phyloP scores from a whole-genome alignment of 352 stramenopile species.

The Thalassiosira oceanica region DNA sequence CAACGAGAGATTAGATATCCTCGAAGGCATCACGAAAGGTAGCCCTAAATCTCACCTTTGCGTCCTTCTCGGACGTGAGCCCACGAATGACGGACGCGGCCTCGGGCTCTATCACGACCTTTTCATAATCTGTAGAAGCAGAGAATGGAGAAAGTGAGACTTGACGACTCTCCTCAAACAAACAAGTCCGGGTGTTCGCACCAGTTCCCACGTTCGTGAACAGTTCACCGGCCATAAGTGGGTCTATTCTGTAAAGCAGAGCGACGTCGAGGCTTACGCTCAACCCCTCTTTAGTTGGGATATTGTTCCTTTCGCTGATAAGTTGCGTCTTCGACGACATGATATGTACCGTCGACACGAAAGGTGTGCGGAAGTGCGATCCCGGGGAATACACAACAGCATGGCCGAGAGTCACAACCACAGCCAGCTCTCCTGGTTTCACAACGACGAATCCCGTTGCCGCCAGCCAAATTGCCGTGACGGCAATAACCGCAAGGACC shows the following conservation, averaged over 20 bases:
- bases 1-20: too few species aligned
- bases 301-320: conserved; percentile 43
- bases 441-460: conserved; percentile 29
- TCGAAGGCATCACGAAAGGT: conserved; percentile 26
- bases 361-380: conserved; percentile 35
- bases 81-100: conserved; percentile 47
- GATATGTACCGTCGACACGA: conserved; percentile 33
- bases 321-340: conserved; percentile 54
- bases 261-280: conserved; percentile 10
- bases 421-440: conserved; percentile 17
- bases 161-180: too few species aligned
- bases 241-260: conserved; percentile 44
- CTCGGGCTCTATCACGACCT: conserved; percentile 46
- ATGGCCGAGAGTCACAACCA: conserved; percentile 28
- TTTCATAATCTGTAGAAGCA: conserved; percentile 37
- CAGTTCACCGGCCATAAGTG: conserved; percentile 24
- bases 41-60: too few species aligned
- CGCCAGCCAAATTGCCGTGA: conserved; percentile 15
- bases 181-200: too few species aligned
- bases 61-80: conserved; percentile 34
- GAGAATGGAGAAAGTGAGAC: too few species aligned
- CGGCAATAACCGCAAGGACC: too few species aligned
- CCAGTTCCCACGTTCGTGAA: conserved; percentile 46
- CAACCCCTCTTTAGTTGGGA: conserved; percentile 45
- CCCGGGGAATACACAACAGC: conserved; percentile 16